Evolutionary conservation across 805 yeast species (phyloP).

Genomic region (Candida argentea): DNA sequence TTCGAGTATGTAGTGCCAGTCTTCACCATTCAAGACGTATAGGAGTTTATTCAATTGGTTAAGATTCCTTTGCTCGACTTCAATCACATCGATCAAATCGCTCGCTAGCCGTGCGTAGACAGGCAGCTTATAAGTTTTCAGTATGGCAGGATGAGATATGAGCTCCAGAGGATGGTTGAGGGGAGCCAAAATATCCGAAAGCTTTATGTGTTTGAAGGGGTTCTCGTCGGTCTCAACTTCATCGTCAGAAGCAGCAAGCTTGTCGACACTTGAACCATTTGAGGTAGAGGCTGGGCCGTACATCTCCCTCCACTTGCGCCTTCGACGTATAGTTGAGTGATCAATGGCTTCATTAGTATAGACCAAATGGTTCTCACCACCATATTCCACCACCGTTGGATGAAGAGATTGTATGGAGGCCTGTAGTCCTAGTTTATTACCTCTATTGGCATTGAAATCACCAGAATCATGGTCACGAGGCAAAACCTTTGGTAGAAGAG

Average conservation of each 20-base stretch:
- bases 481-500: conserved; percentile 14
- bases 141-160: conserved; percentile 57
- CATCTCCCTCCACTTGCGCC: conserved; percentile 27
- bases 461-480: conserved; percentile 4
- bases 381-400: conserved; percentile 29
- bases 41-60: conserved; percentile 60
- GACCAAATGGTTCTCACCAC: conserved; percentile 25
- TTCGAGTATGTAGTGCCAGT: conserved; percentile 57
- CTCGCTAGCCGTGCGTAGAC: conserved; percentile 48
- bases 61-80: conserved; percentile 72
- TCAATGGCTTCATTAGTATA: conserved; percentile 27
- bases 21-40: conserved; percentile 80
- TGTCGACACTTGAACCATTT: conserved; percentile 4
- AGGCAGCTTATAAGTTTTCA: conserved; percentile 49
- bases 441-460: conserved; percentile 17
- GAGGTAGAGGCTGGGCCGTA: conserved; percentile 8
- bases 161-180: conserved; percentile 74
- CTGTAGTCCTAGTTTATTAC: conserved; percentile 16
- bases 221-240: conserved; percentile 9
- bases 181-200: conserved; percentile 56
- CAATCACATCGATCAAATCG: conserved; percentile 69
- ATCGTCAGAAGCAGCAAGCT: too few relatives aligned
- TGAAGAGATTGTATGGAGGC: conserved; percentile 12
- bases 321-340: conserved; percentile 15
- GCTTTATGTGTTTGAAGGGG: conserved; percentile 19